A percentile compares a stretch with the other conserved stretches of the same genome.
phyloP scores from a whole-genome alignment of 1,284 basidiomycete species.

The Puccinia coronata region DNA sequence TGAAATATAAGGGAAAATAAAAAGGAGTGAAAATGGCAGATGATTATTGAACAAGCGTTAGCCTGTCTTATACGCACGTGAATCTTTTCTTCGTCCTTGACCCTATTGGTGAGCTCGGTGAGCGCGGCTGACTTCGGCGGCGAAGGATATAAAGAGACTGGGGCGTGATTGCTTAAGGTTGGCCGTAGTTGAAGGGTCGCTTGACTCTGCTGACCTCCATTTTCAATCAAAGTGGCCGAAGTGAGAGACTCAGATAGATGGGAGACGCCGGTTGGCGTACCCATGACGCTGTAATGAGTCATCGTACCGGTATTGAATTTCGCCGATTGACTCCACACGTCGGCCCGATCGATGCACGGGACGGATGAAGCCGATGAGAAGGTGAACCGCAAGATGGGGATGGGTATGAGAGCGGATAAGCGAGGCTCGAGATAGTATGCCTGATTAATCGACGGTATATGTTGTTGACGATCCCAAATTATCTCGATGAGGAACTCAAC shows the following conservation, averaged over 20 bases:
- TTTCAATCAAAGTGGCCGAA: background rate
- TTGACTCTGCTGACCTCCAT: background rate
- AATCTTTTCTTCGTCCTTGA: conserved; percentile 15
- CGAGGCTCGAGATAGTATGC: conserved; percentile 7
- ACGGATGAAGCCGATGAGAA: background rate
- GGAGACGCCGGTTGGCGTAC: background rate
- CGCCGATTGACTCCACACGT: background rate
- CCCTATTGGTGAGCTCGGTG: conserved; percentile 1
- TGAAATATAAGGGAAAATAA: background rate
- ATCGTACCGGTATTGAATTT: background rate
- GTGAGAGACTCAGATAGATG: background rate
- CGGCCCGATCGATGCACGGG: background rate
- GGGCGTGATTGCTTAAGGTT: background rate
- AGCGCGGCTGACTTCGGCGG: background rate
- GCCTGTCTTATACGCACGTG: background rate
- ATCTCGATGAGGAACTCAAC: background rate
- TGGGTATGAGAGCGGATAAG: background rate
- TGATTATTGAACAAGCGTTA: background rate
- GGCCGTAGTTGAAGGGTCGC: conserved; percentile 6
- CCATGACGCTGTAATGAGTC: conserved; percentile 24
- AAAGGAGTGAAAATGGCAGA: too few species aligned
- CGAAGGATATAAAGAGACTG: background rate
- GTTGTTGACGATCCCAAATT: conserved; percentile 6
- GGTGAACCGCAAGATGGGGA: background rate
- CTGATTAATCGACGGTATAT: conserved; percentile 5